Conservation (phyloP, 768 basidiomycete genomes). For the Roridomyces roridus region DNA sequence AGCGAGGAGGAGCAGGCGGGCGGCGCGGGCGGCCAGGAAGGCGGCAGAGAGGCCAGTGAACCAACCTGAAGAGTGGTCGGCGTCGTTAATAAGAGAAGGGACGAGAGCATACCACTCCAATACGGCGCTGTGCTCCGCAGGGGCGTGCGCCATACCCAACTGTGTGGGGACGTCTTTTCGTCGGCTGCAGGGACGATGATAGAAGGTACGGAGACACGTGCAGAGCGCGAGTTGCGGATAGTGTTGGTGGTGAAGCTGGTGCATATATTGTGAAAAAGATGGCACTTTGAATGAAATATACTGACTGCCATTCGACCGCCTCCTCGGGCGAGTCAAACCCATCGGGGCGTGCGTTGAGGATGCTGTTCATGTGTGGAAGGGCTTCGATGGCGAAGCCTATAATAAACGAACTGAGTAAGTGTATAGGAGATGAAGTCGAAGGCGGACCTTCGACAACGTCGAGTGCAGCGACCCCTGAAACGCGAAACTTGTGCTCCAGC, state of each 20-base stretch:
- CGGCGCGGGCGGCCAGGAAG: constrained; percentile 80
- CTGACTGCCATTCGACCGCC: constrained; percentile 97
- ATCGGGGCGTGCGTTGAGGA: constrained; percentile 85
- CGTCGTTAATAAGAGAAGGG: not conserved
- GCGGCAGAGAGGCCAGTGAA: constrained; percentile 81
- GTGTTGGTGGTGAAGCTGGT: constrained; percentile 61
- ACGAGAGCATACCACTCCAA: constrained; percentile 73
- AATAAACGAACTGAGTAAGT: not conserved
- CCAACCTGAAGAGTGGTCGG: constrained; percentile 68
- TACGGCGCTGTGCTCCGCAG: constrained; percentile 85
- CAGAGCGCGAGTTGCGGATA: constrained; percentile 82
- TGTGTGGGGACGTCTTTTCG: constrained; percentile 33
- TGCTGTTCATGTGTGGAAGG: constrained; percentile 88
- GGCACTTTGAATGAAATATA: constrained; percentile 19
- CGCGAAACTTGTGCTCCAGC: constrained; percentile 67
- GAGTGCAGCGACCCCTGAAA: constrained; percentile 81
- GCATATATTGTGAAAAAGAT: not conserved
- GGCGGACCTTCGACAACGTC: constrained; percentile 86
- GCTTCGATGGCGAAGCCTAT: constrained; percentile 92
- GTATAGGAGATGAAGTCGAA: not conserved
- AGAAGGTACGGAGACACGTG: constrained; percentile 87
- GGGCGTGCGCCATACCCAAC: constrained; percentile 84
- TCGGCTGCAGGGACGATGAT: constrained; percentile 59
- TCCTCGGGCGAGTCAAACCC: constrained; percentile 85
- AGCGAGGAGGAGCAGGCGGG: constrained; percentile 88